Evolutionary conservation across 495 filamentous ascomycete genomes (phyloP).

Genomic region (Corynascus novoguineensis): DNA sequence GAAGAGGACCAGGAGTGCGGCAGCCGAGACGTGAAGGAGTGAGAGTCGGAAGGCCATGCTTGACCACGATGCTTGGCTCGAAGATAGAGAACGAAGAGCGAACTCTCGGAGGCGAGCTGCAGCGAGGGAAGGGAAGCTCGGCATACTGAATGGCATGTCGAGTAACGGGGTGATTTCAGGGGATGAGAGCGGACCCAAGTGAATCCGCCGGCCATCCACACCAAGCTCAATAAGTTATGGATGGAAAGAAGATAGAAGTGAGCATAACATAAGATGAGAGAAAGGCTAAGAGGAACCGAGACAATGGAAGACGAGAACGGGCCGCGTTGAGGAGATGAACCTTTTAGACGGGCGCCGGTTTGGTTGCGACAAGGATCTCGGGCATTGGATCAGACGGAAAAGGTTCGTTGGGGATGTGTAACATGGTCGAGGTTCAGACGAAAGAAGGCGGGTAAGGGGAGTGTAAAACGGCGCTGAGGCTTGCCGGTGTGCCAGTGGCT

Average conservation of each 20-base stretch:
- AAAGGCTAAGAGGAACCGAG: too few species aligned
- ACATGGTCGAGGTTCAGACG: slow-evolving; percentile 20
- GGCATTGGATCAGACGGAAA: slow-evolving; percentile 15
- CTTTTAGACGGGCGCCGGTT: slow-evolving; percentile 16
- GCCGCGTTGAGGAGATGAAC: slow-evolving; percentile 5
- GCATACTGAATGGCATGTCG: slow-evolving; percentile 28
- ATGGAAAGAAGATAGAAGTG: not conserved
- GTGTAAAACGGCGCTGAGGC: slow-evolving; percentile 25
- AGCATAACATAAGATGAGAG: slow-evolving; percentile 2
- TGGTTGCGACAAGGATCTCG: not conserved
- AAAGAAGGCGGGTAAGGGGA: slow-evolving; percentile 12
- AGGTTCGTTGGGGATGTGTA: slow-evolving; percentile 27
- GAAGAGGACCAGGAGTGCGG: slow-evolving; percentile 23
- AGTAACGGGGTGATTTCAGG: not conserved
- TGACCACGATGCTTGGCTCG: slow-evolving; percentile 17
- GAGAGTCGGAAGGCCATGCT: slow-evolving; percentile 26
- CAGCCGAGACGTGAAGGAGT: slow-evolving; percentile 22
- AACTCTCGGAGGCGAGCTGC: slow-evolving; percentile 17
- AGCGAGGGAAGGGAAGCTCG: slow-evolving; percentile 23
- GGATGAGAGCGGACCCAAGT: slow-evolving; percentile 12
- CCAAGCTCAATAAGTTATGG: not conserved
- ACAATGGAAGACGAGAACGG: slow-evolving; percentile 2
- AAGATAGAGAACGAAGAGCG: slow-evolving; percentile 17
- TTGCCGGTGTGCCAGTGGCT: slow-evolving; percentile 20
- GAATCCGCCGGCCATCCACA: slow-evolving; percentile 18